These are phyloP conservation scores for Skeletonema tropicum DNA, from an alignment of 108 stramenopile genomes.

Conservation along the genomic window DNA sequence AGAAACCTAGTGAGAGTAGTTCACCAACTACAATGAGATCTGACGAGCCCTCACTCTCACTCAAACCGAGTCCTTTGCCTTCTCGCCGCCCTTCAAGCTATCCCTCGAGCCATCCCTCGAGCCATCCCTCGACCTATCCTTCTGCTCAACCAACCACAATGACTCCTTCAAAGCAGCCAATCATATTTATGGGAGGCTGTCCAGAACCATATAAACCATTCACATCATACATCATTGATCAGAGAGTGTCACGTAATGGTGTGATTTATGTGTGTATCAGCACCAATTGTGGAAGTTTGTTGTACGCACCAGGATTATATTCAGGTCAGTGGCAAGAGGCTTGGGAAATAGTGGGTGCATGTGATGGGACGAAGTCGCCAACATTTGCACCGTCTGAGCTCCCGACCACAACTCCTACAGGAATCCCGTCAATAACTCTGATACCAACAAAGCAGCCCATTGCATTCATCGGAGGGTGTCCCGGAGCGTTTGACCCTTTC, in stretches of 20 bases:
- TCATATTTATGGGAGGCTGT: not conserved
- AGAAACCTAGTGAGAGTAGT: not conserved
- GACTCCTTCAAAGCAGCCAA: constrained; percentile 3
- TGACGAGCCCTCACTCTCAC: not conserved
- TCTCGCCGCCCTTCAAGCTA: not conserved
- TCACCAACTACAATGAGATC: not conserved
- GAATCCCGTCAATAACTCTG: not conserved
- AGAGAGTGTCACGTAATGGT: not conserved
- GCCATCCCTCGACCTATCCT: not conserved
- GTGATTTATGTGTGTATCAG: not conserved
- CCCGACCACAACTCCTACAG: not conserved
- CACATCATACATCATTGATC: not conserved
- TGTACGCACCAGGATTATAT: not conserved
- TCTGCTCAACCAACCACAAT: not conserved
- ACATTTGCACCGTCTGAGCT: not conserved
- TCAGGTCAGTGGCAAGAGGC: not conserved
- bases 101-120: not conserved
- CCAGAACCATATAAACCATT: constrained; percentile 3
- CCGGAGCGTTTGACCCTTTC: too few species aligned
- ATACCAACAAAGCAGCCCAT: not conserved
- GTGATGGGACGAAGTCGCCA: not conserved
- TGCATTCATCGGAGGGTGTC: too few species aligned
- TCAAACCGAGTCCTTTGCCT: not conserved
- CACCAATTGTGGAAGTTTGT: not conserved
- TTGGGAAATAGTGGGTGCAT: not conserved